A percentile compares a stretch with the other conserved stretches of the same genome.
Conservation (phyloP, 441 rosid species). For the Manihot esculenta region DNA sequence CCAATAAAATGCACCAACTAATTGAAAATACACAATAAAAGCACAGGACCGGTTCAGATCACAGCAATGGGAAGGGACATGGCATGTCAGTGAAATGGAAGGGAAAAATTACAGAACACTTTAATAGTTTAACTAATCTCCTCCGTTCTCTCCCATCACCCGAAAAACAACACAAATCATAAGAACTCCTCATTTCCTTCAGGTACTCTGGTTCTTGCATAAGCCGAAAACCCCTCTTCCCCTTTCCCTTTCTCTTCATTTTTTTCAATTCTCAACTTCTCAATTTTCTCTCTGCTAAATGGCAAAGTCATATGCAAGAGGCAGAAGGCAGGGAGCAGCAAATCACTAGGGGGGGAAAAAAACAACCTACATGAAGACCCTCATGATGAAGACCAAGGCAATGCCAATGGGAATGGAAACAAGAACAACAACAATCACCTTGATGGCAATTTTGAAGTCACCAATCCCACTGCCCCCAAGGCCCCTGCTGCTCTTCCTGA, state of each 20-base stretch:
- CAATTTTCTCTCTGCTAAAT: constrained; percentile 32
- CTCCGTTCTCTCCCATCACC: too few species aligned
- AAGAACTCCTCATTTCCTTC: constrained; percentile 41
- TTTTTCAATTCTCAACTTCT: background rate
- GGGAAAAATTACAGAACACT: too few species aligned
- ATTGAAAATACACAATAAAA: too few species aligned
- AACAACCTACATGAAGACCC: constrained; percentile 40
- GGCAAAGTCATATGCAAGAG: constrained; percentile 87
- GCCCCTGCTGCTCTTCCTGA: constrained; percentile 38
- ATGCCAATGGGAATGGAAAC: constrained; percentile 47
- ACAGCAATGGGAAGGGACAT: too few species aligned
- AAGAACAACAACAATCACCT: constrained; percentile 24
- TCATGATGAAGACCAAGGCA: constrained; percentile 32
- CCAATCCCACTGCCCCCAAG: constrained; percentile 36
- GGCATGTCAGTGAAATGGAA: too few species aligned
- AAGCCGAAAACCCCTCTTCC: constrained; percentile 16
- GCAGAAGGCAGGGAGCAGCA: constrained; percentile 62
- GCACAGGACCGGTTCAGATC: too few species aligned
- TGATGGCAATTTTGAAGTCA: constrained; percentile 35
- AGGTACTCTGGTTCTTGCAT: constrained; percentile 30
- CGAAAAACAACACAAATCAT: too few species aligned
- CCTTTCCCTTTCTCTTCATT: constrained; percentile 11
- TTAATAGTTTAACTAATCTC: too few species aligned
- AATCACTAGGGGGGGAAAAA: constrained; percentile 26
- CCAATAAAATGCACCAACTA: too few species aligned